A percentile compares a stretch with the other conserved stretches of the same genome.
These are phyloP conservation scores for Bidens hawaiensis DNA, from an alignment of 140 eudicot genomes.

Conservation along the genomic window DNA sequence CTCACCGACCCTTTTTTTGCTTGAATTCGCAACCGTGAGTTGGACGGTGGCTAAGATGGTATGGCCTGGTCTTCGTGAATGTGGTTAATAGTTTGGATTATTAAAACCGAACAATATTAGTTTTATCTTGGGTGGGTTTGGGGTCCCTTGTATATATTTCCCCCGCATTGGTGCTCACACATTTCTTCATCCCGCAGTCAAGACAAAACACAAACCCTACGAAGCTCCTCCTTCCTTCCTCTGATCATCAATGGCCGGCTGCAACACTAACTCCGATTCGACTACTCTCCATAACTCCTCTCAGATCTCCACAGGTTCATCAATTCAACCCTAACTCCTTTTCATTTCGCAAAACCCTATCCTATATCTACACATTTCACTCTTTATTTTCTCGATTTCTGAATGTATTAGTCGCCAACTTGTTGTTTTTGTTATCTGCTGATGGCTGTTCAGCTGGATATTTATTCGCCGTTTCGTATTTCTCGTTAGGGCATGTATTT, in stretches of 20 bases:
- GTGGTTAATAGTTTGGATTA: too few species aligned
- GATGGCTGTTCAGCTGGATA: constrained; percentile 1
- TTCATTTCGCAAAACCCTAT: constrained; percentile 14
- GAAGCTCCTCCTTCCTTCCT: constrained; percentile 15
- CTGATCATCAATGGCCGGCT: constrained; percentile 40
- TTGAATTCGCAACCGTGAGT: too few species aligned
- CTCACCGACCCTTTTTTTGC: too few species aligned
- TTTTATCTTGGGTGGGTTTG: constrained; percentile 21
- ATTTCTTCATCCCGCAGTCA: constrained; percentile 31
- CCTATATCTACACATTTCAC: constrained; percentile 13
- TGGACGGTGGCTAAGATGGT: too few species aligned
- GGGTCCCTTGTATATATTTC: constrained; percentile 29
- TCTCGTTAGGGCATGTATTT: background rate
- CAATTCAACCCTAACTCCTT: background rate
- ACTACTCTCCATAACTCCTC: constrained; percentile 27
- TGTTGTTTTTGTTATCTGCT: background rate
- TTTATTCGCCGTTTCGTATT: background rate
- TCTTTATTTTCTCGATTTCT: background rate
- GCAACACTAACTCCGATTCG: constrained; percentile 28
- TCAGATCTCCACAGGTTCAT: constrained; percentile 47
- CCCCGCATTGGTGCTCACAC: constrained; percentile 42
- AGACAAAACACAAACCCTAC: constrained; percentile 24
- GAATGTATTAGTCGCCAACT: background rate
- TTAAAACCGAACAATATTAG: too few species aligned
- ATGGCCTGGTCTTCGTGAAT: too few species aligned